phyloP scores from a whole-genome alignment of 805 yeast species.

The Geotrichum ghanense region DNA sequence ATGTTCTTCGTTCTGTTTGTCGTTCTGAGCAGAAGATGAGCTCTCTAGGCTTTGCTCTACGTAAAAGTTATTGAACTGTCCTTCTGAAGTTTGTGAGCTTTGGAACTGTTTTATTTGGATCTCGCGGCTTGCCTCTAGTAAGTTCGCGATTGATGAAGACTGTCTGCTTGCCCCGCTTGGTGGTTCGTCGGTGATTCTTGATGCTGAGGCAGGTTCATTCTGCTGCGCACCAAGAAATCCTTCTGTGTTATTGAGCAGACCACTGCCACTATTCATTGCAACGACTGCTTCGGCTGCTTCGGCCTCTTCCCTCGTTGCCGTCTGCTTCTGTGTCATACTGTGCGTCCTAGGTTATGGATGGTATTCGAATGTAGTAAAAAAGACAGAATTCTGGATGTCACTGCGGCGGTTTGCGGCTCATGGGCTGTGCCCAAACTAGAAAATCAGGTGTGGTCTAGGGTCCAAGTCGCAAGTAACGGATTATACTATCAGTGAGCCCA shows the following conservation, averaged over 20 bases:
- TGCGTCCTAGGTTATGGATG: too few relatives aligned
- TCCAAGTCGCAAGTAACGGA: too few relatives aligned
- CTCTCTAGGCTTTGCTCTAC: background rate
- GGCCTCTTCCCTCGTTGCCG: background rate
- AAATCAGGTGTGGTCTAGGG: too few relatives aligned
- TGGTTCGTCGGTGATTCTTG: too few relatives aligned
- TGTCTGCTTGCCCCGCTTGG: too few relatives aligned
- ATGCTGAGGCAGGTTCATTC: background rate
- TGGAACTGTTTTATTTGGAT: background rate
- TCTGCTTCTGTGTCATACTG: too few relatives aligned
- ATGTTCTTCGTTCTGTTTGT: background rate
- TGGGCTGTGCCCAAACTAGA: too few relatives aligned
- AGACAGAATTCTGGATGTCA: too few relatives aligned
- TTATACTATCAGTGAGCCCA: too few relatives aligned
- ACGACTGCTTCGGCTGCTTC: slow-evolving; percentile 3
- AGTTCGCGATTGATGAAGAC: background rate
- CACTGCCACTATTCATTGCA: background rate
- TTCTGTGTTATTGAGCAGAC: background rate
- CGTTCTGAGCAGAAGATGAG: too few relatives aligned
- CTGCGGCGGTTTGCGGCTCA: too few relatives aligned
- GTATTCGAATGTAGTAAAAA: too few relatives aligned
- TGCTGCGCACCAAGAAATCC: background rate
- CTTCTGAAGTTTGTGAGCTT: background rate
- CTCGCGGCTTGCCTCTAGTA: background rate
- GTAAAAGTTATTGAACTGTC: background rate